Conservation (phyloP, 371 early-diverging fungal species). For the Zopfochytrium polystomum region DNA sequence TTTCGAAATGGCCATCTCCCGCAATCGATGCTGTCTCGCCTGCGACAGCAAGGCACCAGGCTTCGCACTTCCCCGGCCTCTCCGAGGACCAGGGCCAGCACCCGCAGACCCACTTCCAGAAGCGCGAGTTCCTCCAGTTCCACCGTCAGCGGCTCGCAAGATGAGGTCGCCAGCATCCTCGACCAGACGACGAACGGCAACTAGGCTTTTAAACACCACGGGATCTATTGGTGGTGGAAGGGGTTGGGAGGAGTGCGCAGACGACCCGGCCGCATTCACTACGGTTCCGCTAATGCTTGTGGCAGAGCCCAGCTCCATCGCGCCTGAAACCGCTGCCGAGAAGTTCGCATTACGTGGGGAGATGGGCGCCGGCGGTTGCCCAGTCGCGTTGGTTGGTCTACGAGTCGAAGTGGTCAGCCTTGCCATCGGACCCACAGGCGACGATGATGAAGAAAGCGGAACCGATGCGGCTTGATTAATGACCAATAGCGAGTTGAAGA, state of each 20-base stretch:
- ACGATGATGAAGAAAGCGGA: slow-evolving; percentile 2
- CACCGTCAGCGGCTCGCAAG: slow-evolving; percentile 20
- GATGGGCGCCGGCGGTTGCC: too few relatives aligned
- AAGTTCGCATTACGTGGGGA: too few relatives aligned
- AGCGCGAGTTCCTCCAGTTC: neutral
- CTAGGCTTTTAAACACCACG: too few relatives aligned
- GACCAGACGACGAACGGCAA: slow-evolving; percentile 26
- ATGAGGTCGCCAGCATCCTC: slow-evolving; percentile 33
- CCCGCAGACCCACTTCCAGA: too few relatives aligned
- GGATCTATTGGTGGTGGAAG: too few relatives aligned
- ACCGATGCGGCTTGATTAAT: slow-evolving; percentile 22
- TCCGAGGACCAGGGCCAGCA: neutral
- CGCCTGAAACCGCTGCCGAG: too few relatives aligned
- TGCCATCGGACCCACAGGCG: too few relatives aligned
- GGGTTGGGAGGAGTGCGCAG: too few relatives aligned
- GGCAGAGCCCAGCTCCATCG: too few relatives aligned
- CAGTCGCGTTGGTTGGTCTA: too few relatives aligned
- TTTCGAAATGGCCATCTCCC: slow-evolving; percentile 30
- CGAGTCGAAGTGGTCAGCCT: slow-evolving; percentile 13
- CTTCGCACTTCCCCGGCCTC: slow-evolving; percentile 1
- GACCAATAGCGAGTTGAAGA: slow-evolving; percentile 27
- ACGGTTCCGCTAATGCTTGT: too few relatives aligned
- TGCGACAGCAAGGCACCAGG: slow-evolving; percentile 8
- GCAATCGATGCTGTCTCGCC: slow-evolving; percentile 21
- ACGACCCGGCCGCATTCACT: too few relatives aligned